Evolutionary conservation across 2,329 filamentous ascomycete species (phyloP).

Genomic region (Colletotrichum camelliae): DNA sequence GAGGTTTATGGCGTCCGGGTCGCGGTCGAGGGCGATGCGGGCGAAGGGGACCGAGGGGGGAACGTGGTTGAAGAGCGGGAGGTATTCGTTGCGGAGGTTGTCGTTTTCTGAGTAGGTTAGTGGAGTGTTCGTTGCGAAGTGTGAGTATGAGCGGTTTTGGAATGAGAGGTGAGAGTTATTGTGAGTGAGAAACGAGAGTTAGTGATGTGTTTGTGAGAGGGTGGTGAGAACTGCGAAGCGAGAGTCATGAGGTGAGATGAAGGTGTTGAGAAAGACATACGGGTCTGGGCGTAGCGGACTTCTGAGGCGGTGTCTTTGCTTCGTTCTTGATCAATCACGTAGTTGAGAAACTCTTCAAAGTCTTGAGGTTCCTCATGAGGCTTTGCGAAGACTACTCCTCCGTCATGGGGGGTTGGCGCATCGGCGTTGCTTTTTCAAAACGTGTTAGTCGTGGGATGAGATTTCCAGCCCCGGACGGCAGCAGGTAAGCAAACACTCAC

Average conservation of each 20-base stretch:
- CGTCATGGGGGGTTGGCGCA: slow-evolving; percentile 51
- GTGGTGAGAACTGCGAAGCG: neutral
- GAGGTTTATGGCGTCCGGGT: slow-evolving; percentile 79
- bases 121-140: neutral
- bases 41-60: slow-evolving; percentile 73
- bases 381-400: slow-evolving; percentile 66
- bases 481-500: slow-evolving; percentile 41
- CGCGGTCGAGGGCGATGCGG: slow-evolving; percentile 66
- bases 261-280: slow-evolving; percentile 39
- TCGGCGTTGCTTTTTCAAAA: slow-evolving; percentile 46
- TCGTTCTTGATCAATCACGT: slow-evolving; percentile 52
- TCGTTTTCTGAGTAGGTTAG: slow-evolving; percentile 67
- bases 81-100: slow-evolving; percentile 78
- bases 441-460: neutral
- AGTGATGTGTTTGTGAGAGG: neutral
- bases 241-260: neutral
- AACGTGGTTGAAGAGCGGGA: slow-evolving; percentile 65
- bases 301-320: slow-evolving; percentile 36
- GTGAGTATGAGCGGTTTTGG: neutral
- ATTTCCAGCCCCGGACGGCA: neutral
- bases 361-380: slow-evolving; percentile 70
- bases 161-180: neutral
- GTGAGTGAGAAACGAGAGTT: neutral
- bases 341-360: slow-evolving; percentile 67
- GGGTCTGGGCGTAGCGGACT: slow-evolving; percentile 78